Conservation (phyloP, 2,329 filamentous ascomycete genomes). For the Pyrenophora teres region DNA sequence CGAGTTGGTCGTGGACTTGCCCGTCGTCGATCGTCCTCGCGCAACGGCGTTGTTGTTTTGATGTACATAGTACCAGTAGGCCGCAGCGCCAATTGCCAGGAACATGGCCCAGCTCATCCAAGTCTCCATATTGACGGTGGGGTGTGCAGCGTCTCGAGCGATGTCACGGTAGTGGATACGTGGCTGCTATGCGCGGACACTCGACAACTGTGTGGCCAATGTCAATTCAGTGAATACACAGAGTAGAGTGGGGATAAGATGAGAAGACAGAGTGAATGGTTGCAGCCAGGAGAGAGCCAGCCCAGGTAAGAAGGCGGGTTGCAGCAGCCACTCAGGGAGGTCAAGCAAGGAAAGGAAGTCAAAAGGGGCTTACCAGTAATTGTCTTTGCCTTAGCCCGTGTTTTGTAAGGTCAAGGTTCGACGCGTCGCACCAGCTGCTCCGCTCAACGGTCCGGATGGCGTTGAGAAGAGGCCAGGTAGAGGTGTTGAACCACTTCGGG, state of each 20-base stretch:
- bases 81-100: conserved; percentile 34
- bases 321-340: conserved; percentile 12
- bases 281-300: neutral
- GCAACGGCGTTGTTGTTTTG: conserved; percentile 27
- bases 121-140: conserved; percentile 33
- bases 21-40: conserved; percentile 38
- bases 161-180: conserved; percentile 6
- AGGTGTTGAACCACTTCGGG: conserved; percentile 24
- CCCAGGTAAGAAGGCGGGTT: conserved; percentile 1
- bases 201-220: neutral
- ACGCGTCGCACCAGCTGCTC: conserved; percentile 17
- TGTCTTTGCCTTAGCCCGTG: conserved; percentile 11
- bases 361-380: conserved; percentile 15
- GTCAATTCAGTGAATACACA: neutral
- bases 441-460: conserved; percentile 8
- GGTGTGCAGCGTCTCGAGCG: neutral
- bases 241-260: neutral
- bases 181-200: neutral
- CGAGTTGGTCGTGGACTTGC: conserved; percentile 27
- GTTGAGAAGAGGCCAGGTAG: conserved; percentile 31
- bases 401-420: conserved; percentile 5
- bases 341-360: conserved; percentile 19
- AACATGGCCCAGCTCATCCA: conserved; percentile 43
- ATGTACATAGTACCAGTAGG: conserved; percentile 37
- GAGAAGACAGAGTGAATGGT: neutral